phyloP scores from a whole-genome alignment of 495 filamentous ascomycete genomes.

The Venustampulla echinocandica region DNA sequence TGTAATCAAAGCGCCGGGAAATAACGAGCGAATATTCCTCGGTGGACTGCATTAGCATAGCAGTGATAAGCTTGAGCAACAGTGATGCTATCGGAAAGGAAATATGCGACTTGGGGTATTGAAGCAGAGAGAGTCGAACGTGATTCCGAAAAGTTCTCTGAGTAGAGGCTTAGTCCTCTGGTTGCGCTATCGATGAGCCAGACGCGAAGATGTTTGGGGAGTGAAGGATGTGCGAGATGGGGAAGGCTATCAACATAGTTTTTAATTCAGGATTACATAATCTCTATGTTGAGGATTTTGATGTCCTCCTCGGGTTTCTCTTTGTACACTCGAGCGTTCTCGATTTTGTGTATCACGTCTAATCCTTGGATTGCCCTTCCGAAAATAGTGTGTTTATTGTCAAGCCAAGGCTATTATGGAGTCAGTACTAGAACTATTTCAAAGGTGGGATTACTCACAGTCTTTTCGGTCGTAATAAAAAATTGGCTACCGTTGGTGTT shows the following conservation, averaged over 20 bases:
- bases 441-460: slow-evolving; percentile 36
- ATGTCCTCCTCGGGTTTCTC: slow-evolving; percentile 96
- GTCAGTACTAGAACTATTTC: neutral
- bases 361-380: slow-evolving; percentile 80
- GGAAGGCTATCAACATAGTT: slow-evolving; percentile 3
- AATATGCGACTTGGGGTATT: neutral
- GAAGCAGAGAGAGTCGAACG: neutral
- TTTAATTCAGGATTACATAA: slow-evolving; percentile 30
- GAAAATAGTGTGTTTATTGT: slow-evolving; percentile 94
- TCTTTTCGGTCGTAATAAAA: slow-evolving; percentile 97
- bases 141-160: neutral
- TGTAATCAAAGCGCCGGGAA: neutral
- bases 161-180: neutral
- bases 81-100: neutral
- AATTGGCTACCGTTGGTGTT: slow-evolving; percentile 80
- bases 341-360: slow-evolving; percentile 95
- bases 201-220: neutral
- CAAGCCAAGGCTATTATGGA: slow-evolving; percentile 65
- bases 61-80: no score
- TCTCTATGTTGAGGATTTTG: slow-evolving; percentile 87
- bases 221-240: neutral
- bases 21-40: neutral
- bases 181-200: neutral
- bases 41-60: no score
- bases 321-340: slow-evolving; percentile 84